These are phyloP conservation scores for Xylaria acuta DNA, from an alignment of 495 filamentous ascomycete species.

Conservation along the genomic window DNA sequence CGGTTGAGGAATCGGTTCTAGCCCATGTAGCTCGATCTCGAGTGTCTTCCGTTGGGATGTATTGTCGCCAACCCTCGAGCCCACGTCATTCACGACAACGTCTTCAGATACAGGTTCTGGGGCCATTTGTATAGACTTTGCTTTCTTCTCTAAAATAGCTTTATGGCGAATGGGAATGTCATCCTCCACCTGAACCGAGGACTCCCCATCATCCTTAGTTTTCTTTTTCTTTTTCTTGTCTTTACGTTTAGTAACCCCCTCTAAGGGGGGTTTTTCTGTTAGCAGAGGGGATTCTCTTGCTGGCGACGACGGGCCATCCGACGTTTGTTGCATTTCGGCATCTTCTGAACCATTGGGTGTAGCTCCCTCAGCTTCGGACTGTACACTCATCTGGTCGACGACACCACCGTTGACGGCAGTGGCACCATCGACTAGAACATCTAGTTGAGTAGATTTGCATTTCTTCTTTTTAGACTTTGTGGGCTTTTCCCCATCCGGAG, in stretches of 20 bases:
- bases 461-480: constrained; percentile 40
- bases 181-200: constrained; percentile 28
- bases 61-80: constrained; percentile 37
- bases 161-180: constrained; percentile 48
- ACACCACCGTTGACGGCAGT: neutral
- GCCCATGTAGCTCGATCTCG: constrained; percentile 62
- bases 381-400: neutral
- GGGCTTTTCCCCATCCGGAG: constrained; percentile 30
- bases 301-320: neutral
- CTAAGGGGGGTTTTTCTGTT: neutral
- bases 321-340: neutral
- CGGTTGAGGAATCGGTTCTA: constrained; percentile 81
- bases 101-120: constrained; percentile 38
- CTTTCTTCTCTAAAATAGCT: constrained; percentile 54
- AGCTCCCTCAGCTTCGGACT: neutral
- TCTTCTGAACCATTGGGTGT: neutral
- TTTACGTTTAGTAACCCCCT: constrained; percentile 28
- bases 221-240: constrained; percentile 49
- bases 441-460: constrained; percentile 14
- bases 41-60: constrained; percentile 36
- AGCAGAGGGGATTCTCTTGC: neutral
- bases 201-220: constrained; percentile 24
- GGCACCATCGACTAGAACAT: neutral
- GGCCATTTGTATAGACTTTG: constrained; percentile 51
- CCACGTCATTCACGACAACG: constrained; percentile 32